Conservation (phyloP, 2,329 filamentous ascomycete species). For the Penicillium sp. region DNA sequence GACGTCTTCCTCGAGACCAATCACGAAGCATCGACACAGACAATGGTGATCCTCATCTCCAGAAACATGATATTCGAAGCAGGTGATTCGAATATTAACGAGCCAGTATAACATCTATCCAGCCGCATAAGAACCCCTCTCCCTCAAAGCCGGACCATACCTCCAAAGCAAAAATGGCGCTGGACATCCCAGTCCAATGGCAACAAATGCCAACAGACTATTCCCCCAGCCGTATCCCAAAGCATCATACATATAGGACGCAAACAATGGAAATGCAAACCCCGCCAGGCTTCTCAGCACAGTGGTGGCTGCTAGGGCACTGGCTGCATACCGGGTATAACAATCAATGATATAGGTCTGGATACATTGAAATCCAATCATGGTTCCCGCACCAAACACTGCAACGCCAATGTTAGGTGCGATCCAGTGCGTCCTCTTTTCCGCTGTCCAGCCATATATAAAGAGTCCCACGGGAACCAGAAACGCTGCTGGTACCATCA, state of each 20-base stretch:
- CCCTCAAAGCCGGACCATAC: background rate
- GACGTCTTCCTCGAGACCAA: no score
- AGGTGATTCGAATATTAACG: no score
- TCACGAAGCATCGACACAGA: no score
- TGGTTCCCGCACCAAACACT: background rate
- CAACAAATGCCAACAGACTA: background rate
- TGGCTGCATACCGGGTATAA: background rate
- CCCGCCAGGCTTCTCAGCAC: background rate
- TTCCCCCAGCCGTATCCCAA: background rate
- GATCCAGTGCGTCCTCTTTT: background rate
- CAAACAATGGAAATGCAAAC: background rate
- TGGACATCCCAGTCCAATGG: background rate
- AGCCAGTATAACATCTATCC: no score
- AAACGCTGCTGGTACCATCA: background rate
- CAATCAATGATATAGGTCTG: background rate
- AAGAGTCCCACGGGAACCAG: background rate
- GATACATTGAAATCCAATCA: background rate
- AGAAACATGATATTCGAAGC: no score
- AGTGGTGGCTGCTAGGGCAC: background rate
- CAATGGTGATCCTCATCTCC: background rate
- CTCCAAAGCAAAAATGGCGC: no score
- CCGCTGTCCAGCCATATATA: background rate
- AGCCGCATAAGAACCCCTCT: background rate
- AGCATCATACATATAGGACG: background rate
- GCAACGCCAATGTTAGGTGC: background rate